Evolutionary conservation across 352 stramenopile genomes (phyloP), one percentile per base, ranked within the genome.

Genomic region (Phytophthora pisi): DNA sequence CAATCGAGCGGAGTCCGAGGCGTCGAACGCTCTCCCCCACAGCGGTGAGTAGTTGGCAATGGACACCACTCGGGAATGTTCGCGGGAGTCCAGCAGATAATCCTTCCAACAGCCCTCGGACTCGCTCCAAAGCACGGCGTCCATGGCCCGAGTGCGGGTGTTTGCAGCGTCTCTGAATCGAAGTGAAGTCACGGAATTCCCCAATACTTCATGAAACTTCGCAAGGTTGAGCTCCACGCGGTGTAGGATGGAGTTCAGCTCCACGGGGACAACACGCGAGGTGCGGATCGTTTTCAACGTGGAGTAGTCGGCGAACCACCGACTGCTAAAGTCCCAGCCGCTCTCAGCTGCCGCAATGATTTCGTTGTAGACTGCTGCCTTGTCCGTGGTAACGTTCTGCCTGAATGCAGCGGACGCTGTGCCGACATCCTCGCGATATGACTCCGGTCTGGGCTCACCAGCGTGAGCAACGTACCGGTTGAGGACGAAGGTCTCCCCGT

Each of bases 301-400:
- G 9, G 56, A 64, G 45, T 61, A 72, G 28, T 90, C 73, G 9
- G 66, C 58, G 3, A 96, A 72, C 90, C 90, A 97, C 23, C 89
- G 83, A 66, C 84, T 96, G 40, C 79, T 92, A 54, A 97, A 97
- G 63, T 97, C 90, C 90, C 90, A 97, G 4, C 90, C 90, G 18
- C 84, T 95, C 77, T 97, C 90, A 10, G 90, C 86, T 1, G 78
- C 87, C 0, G 83, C 79, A 15, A 91, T 92, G 42, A 97, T 78
- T 53, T 95, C 78, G 45, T 88, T 82, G 75, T 93, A 97, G 55
- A 90, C 79, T 10, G 31, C 54, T n/a, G 36, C 20, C 51, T 76
- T 76, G 26, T 77, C 68, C 50, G 55, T 54, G 15, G 43, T 31
- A 7, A 11, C 50, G 47, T 53, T 64, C 34, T 54, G 31, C 3